Conservation (phyloP, 2,329 filamentous ascomycete genomes). For the Ophiocordyceps robertsii region DNA sequence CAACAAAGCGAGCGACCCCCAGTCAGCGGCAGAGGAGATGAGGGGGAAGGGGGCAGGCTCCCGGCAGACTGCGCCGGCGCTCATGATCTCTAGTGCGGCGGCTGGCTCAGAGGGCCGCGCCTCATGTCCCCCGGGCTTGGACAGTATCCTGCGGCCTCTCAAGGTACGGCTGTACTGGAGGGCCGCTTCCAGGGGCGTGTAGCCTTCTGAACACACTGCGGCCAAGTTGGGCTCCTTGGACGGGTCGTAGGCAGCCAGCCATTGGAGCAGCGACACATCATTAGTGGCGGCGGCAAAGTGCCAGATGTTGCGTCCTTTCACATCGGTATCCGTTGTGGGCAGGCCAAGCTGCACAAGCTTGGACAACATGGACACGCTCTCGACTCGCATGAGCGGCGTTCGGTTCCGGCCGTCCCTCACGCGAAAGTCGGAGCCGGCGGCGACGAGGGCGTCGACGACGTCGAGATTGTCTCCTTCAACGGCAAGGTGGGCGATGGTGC, state of each 20-base stretch:
- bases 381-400: slow-evolving; percentile 22
- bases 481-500: slow-evolving; percentile 18
- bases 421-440: slow-evolving; percentile 13
- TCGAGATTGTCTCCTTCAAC: slow-evolving; percentile 10
- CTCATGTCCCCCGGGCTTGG: not conserved
- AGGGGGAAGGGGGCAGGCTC: not conserved
- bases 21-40: slow-evolving; percentile 8
- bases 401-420: slow-evolving; percentile 13
- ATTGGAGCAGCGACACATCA: slow-evolving; percentile 14
- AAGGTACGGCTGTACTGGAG: slow-evolving; percentile 9
- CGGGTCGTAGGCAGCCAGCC: slow-evolving; percentile 17
- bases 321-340: slow-evolving; percentile 15
- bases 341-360: slow-evolving; percentile 14
- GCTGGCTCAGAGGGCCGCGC: not conserved
- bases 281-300: slow-evolving; percentile 21
- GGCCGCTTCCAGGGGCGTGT: slow-evolving; percentile 18
- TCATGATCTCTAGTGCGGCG: slow-evolving; percentile 2
- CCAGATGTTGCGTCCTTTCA: slow-evolving; percentile 21
- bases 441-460: slow-evolving; percentile 14
- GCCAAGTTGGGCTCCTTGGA: slow-evolving; percentile 13
- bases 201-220: slow-evolving; percentile 6
- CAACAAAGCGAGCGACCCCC: slow-evolving; percentile 12
- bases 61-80: not conserved
- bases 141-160: too few species aligned
- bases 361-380: slow-evolving; percentile 11